Evolutionary conservation across 2,329 filamentous ascomycete genomes (phyloP), one percentile per base, ranked within the genome.

Genomic region (Penicillium digitatum): DNA sequence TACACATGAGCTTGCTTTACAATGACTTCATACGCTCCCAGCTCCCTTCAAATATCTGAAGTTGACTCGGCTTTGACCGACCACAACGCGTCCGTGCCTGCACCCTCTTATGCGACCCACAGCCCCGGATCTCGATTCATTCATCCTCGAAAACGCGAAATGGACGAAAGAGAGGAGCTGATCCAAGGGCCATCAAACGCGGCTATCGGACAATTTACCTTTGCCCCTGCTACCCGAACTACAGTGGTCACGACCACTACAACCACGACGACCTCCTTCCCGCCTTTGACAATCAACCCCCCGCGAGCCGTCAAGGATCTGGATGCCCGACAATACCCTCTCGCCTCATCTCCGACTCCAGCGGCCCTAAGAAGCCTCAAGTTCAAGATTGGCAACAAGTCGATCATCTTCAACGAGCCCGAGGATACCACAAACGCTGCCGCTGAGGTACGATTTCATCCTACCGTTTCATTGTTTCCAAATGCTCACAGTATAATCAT

Each of bases 251-350:
- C 92, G 1, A 96, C 93, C 0, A 96, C 92, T 0, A 96, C 91
- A 0, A 95, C 90, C 0, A 95, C 92, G 1, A 89, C 86, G 72
- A 81, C 90, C 74, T 74, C 79, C 16, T 95, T 94, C 62, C 92
- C 93, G 44, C 90, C 90, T n/a, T 79, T 96, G 55, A 80, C 89
- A 53, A 84, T 96, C 62, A 86, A 85, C 61, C 83, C 89, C 56
- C 87, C 90, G 24, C 83, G 84, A 50, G 83, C 85, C 48, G 81
- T 91, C 32, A 79, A 82, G 56, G 82, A 86, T 51, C 83, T 96
- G 55, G 91, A 97, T 72, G 81, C 87, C 14, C 95, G 95, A 71
- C 85, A 94, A 65, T 99, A 95, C 71, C 94, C 94, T 37, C 79
- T 99, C 29, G 93, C 93, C 35, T 82, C 83, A 59, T 86, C 89